Evolutionary conservation across 192 early-diverging fungal species (phyloP).

Genomic region (Pilobolus umbonatus): DNA sequence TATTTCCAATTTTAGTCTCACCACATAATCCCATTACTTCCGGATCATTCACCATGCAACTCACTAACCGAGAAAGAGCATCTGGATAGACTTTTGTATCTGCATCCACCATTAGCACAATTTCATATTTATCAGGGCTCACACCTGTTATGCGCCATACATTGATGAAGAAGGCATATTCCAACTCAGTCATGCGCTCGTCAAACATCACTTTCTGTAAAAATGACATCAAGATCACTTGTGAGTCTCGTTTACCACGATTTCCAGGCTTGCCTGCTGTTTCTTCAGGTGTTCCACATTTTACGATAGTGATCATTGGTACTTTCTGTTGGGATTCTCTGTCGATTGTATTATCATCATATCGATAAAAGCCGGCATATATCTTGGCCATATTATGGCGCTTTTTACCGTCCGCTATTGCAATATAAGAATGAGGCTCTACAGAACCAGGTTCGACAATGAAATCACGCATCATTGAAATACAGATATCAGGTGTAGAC

Average conservation of each 20-base stretch:
- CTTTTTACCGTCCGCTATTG: conserved; percentile 89
- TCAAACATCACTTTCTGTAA: conserved; percentile 87
- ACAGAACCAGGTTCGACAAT: conserved; percentile 53
- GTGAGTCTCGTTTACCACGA: conserved; percentile 95
- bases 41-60: conserved; percentile 67
- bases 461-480: conserved; percentile 75
- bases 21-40: conserved; percentile 73
- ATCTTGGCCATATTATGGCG: conserved; percentile 92
- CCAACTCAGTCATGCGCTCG: conserved; percentile 79
- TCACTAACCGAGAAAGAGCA: conserved; percentile 65
- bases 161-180: conserved; percentile 74
- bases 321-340: conserved; percentile 53
- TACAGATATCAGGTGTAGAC: conserved; percentile 75
- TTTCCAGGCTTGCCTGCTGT: conserved; percentile 65
- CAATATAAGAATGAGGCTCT: conserved; percentile 75
- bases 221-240: conserved; percentile 95
- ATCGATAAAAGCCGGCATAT: conserved; percentile 85
- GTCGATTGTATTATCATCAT: conserved; percentile 54
- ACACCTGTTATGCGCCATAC: conserved; percentile 71
- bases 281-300: conserved; percentile 58
- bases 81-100: conserved; percentile 78
- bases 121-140: conserved; percentile 72
- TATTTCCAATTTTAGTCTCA: conserved; percentile 80
- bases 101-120: conserved; percentile 78
- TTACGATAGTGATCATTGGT: conserved; percentile 62